phyloP scores from a whole-genome alignment of 2,329 filamentous ascomycete species.

The Colletotrichum tabaci region DNA sequence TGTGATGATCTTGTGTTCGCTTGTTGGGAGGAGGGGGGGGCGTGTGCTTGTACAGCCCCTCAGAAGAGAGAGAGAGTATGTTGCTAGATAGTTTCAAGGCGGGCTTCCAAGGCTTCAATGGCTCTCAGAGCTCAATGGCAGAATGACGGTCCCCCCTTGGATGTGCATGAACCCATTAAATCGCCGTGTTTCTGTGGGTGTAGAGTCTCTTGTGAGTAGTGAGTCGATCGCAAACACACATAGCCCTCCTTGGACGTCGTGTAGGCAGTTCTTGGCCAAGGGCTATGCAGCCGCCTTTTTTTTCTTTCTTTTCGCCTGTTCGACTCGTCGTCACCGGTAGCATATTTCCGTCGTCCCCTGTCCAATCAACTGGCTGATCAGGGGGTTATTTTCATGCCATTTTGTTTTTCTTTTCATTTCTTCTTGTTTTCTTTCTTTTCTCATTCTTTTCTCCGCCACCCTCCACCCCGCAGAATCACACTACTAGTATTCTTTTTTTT shows the following conservation, averaged over 20 bases:
- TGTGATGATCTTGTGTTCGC: no score
- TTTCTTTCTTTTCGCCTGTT: not conserved
- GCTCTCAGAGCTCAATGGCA: not conserved
- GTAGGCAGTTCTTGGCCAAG: constrained; percentile 1
- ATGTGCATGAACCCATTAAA: constrained; percentile 18
- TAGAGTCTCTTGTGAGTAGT: not conserved
- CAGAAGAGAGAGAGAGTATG: not conserved
- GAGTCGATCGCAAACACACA: not conserved
- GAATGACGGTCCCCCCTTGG: not conserved
- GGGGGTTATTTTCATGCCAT: not conserved
- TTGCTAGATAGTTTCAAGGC: not conserved
- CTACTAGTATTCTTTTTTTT: not conserved
- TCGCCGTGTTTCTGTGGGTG: constrained; percentile 5
- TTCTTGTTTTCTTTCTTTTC: no score
- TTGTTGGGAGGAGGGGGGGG: no score
- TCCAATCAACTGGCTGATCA: not conserved
- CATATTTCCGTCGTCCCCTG: not conserved
- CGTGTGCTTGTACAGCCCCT: not conserved
- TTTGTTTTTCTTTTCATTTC: no score
- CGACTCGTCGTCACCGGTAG: not conserved
- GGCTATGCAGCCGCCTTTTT: constrained; percentile 4
- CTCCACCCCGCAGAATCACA: constrained; percentile 31
- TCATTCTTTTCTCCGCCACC: not conserved
- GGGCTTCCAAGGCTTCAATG: no score
- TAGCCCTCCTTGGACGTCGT: constrained; percentile 4